Evolutionary conservation across 1,284 basidiomycete genomes (phyloP).

Genomic region (Cutaneotrichosporon sp.): DNA sequence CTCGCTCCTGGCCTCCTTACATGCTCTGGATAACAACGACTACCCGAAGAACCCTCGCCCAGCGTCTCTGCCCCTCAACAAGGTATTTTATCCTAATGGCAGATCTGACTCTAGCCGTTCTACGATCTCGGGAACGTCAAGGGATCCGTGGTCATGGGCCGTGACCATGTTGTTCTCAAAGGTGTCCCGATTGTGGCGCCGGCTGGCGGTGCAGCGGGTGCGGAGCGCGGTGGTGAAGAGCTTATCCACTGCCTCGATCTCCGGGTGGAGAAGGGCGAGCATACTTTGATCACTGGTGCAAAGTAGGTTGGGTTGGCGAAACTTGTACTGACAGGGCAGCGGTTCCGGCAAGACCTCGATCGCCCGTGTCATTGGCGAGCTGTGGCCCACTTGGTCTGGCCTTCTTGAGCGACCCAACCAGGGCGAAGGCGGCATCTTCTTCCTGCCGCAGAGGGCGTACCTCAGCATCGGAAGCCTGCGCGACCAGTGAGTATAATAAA

Average conservation of each 20-base stretch:
- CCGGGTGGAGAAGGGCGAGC: conserved; percentile 72
- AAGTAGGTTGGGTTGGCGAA: conserved; percentile 40
- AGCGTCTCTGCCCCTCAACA: conserved; percentile 27
- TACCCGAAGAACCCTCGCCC: conserved; percentile 46
- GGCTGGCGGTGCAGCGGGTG: conserved; percentile 56
- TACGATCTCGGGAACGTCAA: conserved; percentile 56
- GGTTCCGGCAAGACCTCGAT: conserved; percentile 93
- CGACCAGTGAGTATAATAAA: conserved; percentile 65
- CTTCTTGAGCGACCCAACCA: conserved; percentile 55
- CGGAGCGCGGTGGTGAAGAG: conserved; percentile 59
- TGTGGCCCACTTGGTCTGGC: conserved; percentile 67
- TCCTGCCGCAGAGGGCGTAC: conserved; percentile 89
- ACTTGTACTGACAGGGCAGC: conserved; percentile 54
- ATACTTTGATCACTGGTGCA: conserved; percentile 89
- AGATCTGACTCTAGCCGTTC: conserved; percentile 47
- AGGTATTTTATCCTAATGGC: conserved; percentile 29
- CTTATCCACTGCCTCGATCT: conserved; percentile 74
- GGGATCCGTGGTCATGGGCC: conserved; percentile 51
- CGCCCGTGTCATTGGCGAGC: conserved; percentile 81
- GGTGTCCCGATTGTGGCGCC: conserved; percentile 76
- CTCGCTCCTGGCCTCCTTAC: conserved; percentile 79
- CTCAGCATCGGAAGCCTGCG: conserved; percentile 81
- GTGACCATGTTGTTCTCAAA: conserved; percentile 60
- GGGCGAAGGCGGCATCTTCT: conserved; percentile 66
- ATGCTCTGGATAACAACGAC: conserved; percentile 60